phyloP scores from a whole-genome alignment of 257 asterid genomes.

The Gentiana straminea region DNA sequence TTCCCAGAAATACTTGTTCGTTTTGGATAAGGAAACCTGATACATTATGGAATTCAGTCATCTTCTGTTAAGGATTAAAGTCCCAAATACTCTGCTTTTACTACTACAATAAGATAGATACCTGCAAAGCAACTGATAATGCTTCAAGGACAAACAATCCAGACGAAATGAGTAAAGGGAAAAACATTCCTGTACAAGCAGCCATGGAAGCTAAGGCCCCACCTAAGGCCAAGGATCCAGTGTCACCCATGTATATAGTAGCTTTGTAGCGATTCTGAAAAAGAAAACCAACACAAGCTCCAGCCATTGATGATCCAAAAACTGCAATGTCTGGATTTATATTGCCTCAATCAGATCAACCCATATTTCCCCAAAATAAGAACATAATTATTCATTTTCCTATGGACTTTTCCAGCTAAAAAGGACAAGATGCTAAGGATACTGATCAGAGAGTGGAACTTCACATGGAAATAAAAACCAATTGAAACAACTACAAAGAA shows the following conservation, averaged over 20 bases:
- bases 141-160: conserved; percentile 59
- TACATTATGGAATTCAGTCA: conserved; percentile 1
- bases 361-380: not conserved
- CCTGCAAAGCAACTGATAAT: conserved; percentile 58
- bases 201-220: conserved; percentile 99
- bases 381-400: not conserved
- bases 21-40: conserved; percentile 44
- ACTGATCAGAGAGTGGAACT: not conserved
- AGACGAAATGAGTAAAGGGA: conserved; percentile 73
- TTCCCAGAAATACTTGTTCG: conserved; percentile 29
- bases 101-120: conserved; percentile 3
- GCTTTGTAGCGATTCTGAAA: conserved; percentile 74
- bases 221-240: conserved; percentile 84
- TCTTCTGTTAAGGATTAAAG: conserved; percentile 1
- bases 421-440: not conserved
- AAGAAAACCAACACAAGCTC: conserved; percentile 91
- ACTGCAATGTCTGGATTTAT: conserved; percentile 57
- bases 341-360: conserved; percentile 15
- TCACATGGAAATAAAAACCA: conserved; percentile 5
- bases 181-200: conserved; percentile 87
- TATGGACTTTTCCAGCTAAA: not conserved
- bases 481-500: conserved; percentile 7
- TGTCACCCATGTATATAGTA: conserved; percentile 76
- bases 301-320: conserved; percentile 96
- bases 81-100: not conserved